These are phyloP conservation scores for Physcomitrellopsis africana DNA, from an alignment of 225 moss, liverwort and hornwort genomes.

Conservation along the genomic window DNA sequence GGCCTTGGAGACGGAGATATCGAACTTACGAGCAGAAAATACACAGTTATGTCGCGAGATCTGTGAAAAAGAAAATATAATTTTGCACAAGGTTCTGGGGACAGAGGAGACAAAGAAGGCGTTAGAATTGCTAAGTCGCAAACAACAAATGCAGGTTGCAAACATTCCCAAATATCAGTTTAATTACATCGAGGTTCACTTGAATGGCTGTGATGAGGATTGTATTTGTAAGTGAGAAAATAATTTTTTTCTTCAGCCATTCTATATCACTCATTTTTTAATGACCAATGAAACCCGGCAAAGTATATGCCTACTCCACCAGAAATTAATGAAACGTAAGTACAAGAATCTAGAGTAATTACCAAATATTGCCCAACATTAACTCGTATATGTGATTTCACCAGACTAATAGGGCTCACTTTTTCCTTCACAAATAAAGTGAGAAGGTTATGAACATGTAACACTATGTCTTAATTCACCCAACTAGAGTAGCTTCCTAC, in stretches of 20 bases:
- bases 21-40: slow-evolving; percentile 74
- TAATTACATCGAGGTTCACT: slow-evolving; percentile 11
- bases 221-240: neutral
- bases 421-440: neutral
- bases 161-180: neutral
- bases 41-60: slow-evolving; percentile 80
- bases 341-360: neutral
- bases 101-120: slow-evolving; percentile 49
- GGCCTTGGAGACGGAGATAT: slow-evolving; percentile 66
- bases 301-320: neutral
- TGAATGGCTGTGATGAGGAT: slow-evolving; percentile 2
- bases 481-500: neutral
- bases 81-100: slow-evolving; percentile 73
- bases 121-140: slow-evolving; percentile 50
- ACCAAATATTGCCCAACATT: slow-evolving; percentile 9
- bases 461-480: neutral
- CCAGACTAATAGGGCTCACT: too few species aligned
- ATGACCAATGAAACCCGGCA: slow-evolving; percentile 7
- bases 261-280: neutral
- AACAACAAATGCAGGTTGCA: slow-evolving; percentile 47
- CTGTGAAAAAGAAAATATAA: slow-evolving; percentile 79
- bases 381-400: neutral
- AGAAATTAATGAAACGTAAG: slow-evolving; percentile 4
- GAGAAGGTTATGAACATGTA: neutral
- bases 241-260: neutral